A percentile compares a stretch with the other conserved stretches of the same genome.
These are phyloP conservation scores for Ogataea thermomethanolica DNA, from an alignment of 805 yeast species.

Conservation along the genomic window DNA sequence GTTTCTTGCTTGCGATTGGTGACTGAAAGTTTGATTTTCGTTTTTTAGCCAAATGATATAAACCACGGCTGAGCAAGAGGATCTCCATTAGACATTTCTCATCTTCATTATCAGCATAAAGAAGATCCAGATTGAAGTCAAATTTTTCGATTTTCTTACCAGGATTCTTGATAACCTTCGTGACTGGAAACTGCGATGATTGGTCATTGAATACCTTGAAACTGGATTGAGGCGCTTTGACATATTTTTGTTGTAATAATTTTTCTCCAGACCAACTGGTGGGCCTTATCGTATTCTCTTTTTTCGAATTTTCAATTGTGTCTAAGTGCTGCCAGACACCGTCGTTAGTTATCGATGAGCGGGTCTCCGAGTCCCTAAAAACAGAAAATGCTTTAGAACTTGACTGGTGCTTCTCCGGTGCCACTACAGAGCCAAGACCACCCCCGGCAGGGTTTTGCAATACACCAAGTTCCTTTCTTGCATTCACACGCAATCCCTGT, in stretches of 20 bases:
- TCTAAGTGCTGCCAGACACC: slow-evolving; percentile 50
- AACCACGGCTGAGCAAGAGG: slow-evolving; percentile 47
- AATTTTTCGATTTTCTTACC: slow-evolving; percentile 62
- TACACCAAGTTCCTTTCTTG: slow-evolving; percentile 8
- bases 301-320: slow-evolving; percentile 45
- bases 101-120: slow-evolving; percentile 52
- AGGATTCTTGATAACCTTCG: slow-evolving; percentile 47
- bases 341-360: slow-evolving; percentile 9
- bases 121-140: slow-evolving; percentile 55
- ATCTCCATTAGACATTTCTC: slow-evolving; percentile 45
- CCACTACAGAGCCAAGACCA: slow-evolving; percentile 15
- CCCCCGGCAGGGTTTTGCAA: slow-evolving; percentile 24
- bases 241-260: slow-evolving; percentile 39
- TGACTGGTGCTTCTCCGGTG: slow-evolving; percentile 10
- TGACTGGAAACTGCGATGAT: slow-evolving; percentile 37
- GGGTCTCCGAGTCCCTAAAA: slow-evolving; percentile 8
- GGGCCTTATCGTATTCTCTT: slow-evolving; percentile 60
- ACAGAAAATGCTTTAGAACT: slow-evolving; percentile 19
- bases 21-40: slow-evolving; percentile 5
- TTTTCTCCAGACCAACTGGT: slow-evolving; percentile 64
- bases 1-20: slow-evolving; percentile 7
- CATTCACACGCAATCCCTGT: slow-evolving; percentile 4
- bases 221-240: slow-evolving; percentile 8
- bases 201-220: slow-evolving; percentile 40
- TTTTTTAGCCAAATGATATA: slow-evolving; percentile 11